phyloP scores from a whole-genome alignment of 2,329 filamentous ascomycete species.

The Dothidotthia symphoricarpi region DNA sequence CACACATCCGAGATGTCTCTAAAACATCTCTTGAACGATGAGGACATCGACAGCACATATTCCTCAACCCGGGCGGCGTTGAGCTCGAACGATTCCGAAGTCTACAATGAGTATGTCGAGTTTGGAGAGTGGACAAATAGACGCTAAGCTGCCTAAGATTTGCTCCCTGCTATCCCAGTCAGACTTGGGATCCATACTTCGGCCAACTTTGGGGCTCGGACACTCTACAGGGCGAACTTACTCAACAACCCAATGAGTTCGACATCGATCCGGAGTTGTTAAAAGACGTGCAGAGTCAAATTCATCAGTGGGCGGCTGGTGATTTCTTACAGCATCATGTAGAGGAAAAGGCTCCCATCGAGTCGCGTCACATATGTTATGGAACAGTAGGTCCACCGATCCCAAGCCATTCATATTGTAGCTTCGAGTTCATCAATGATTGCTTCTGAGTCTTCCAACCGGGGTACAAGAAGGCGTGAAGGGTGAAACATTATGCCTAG shows the following conservation, averaged over 20 bases:
- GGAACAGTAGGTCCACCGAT: slow-evolving; percentile 20
- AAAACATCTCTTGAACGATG: slow-evolving; percentile 26
- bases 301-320: slow-evolving; percentile 16
- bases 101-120: slow-evolving; percentile 12
- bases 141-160: slow-evolving; percentile 6
- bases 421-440: no score
- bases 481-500: no score
- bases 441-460: no score
- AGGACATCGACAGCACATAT: slow-evolving; percentile 6
- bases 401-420: no score
- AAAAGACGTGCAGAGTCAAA: slow-evolving; percentile 11
- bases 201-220: slow-evolving; percentile 12
- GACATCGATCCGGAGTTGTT: slow-evolving; percentile 4
- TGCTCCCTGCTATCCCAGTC: slow-evolving; percentile 9
- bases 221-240: not conserved
- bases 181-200: slow-evolving; percentile 14
- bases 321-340: slow-evolving; percentile 2
- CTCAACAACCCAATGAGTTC: not conserved
- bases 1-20: slow-evolving; percentile 14
- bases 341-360: not conserved
- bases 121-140: no score
- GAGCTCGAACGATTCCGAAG: slow-evolving; percentile 10
- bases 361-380: slow-evolving; percentile 20
- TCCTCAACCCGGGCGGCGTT: slow-evolving; percentile 3
- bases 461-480: no score